Percentiles rank a stretch among this genome's conserved stretches.
These are phyloP conservation scores for Aspergillus steynii DNA, from an alignment of 495 filamentous ascomycete species.

Conservation along the genomic window DNA sequence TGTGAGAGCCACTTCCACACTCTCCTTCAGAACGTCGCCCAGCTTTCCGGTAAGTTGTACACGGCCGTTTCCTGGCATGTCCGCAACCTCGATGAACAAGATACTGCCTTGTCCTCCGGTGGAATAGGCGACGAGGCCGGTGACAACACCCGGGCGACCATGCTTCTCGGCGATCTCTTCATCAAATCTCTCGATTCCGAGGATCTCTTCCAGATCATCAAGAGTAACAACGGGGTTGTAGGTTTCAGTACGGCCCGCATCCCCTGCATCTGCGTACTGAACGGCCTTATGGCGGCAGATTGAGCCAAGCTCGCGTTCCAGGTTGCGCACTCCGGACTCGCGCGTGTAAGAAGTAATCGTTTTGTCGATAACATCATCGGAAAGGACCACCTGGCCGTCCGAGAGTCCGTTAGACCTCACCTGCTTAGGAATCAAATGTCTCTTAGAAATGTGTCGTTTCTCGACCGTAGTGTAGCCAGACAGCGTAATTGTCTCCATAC, in stretches of 20 bases:
- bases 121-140: conserved; percentile 94
- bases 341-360: conserved; percentile 96
- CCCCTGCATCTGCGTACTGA: conserved; percentile 86
- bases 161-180: conserved; percentile 92
- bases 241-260: conserved; percentile 62
- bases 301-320: conserved; percentile 92
- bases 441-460: conserved; percentile 92
- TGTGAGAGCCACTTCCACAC: conserved; percentile 89
- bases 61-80: conserved; percentile 91
- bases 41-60: conserved; percentile 98
- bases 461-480: conserved; percentile 98
- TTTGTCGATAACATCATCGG: conserved; percentile 84
- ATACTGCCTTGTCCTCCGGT: conserved; percentile 93
- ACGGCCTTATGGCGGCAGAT: conserved; percentile 96
- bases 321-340: conserved; percentile 94
- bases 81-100: conserved; percentile 95
- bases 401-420: conserved; percentile 76
- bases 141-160: conserved; percentile 89
- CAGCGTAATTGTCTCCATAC: conserved; percentile 93
- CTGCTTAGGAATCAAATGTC: conserved; percentile 94
- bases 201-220: conserved; percentile 82
- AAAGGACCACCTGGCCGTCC: conserved; percentile 69
- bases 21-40: conserved; percentile 97
- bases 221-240: conserved; percentile 76
- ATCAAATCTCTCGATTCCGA: conserved; percentile 92